These are phyloP conservation scores for Delphinella strobiligena DNA, from an alignment of 2,329 filamentous ascomycete species.

Conservation along the genomic window DNA sequence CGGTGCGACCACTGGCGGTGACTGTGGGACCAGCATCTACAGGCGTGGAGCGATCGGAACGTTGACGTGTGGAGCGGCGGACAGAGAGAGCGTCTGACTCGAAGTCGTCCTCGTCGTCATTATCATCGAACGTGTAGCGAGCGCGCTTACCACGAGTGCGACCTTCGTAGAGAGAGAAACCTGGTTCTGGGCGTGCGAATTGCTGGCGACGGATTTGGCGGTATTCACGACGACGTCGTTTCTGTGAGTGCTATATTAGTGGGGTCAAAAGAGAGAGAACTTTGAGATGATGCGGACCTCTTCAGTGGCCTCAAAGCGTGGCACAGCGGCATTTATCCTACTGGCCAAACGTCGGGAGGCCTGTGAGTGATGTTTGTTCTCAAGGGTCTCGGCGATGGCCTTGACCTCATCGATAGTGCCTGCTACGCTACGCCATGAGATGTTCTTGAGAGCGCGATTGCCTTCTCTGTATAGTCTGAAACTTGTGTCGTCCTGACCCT, in stretches of 20 bases:
- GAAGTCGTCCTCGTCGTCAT: slow-evolving; percentile 59
- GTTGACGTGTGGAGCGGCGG: slow-evolving; percentile 46
- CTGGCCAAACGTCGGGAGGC: slow-evolving; percentile 67
- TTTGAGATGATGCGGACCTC: slow-evolving; percentile 47
- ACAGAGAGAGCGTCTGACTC: slow-evolving; percentile 57
- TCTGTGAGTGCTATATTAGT: slow-evolving; percentile 41
- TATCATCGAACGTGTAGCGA: slow-evolving; percentile 91
- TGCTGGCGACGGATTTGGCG: slow-evolving; percentile 73
- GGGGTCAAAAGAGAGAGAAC: neutral
- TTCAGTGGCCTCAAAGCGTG: slow-evolving; percentile 85
- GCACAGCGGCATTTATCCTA: slow-evolving; percentile 67
- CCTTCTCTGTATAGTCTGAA: slow-evolving; percentile 93
- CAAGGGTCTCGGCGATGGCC: slow-evolving; percentile 62
- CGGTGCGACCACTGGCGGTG: slow-evolving; percentile 80
- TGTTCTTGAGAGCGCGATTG: slow-evolving; percentile 62
- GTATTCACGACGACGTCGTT: slow-evolving; percentile 87
- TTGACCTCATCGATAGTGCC: slow-evolving; percentile 80
- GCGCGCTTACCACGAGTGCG: slow-evolving; percentile 91
- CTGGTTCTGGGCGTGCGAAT: slow-evolving; percentile 76
- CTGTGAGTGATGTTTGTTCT: slow-evolving; percentile 63
- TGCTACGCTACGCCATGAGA: slow-evolving; percentile 88
- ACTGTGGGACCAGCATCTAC: slow-evolving; percentile 55
- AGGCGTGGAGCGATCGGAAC: slow-evolving; percentile 58
- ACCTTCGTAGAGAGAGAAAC: slow-evolving; percentile 89
- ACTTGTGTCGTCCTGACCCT: slow-evolving; percentile 85